These are phyloP conservation scores for Dryadomyces quercivorus DNA, from an alignment of 2,329 filamentous ascomycete genomes.

Conservation along the genomic window DNA sequence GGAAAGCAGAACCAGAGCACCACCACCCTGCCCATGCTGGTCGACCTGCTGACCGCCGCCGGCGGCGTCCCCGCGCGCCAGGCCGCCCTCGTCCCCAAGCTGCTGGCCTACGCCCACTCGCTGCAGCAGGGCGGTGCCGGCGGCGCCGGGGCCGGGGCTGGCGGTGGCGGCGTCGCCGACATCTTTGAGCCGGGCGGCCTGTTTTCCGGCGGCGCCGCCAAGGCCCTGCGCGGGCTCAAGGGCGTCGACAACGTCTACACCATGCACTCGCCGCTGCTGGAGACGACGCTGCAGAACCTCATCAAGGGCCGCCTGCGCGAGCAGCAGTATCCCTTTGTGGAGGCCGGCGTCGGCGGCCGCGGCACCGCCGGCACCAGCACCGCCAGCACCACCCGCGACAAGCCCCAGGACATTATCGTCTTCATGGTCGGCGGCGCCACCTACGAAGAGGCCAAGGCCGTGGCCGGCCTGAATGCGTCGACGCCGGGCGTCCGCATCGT, in stretches of 20 bases:
- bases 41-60: slow-evolving; percentile 74
- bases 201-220: slow-evolving; percentile 59
- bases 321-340: slow-evolving; percentile 85
- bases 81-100: slow-evolving; percentile 68
- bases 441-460: slow-evolving; percentile 93
- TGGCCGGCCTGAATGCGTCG: slow-evolving; percentile 87
- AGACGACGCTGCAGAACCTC: slow-evolving; percentile 78
- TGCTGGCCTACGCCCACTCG: slow-evolving; percentile 77
- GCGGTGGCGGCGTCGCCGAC: slow-evolving; percentile 72
- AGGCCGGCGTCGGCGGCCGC: slow-evolving; percentile 47
- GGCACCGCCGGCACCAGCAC: slow-evolving; percentile 37
- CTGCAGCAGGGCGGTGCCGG: slow-evolving; percentile 66
- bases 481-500: slow-evolving; percentile 83
- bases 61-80: slow-evolving; percentile 67
- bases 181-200: slow-evolving; percentile 87
- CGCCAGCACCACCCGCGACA: slow-evolving; percentile 61
- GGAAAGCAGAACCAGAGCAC: slow-evolving; percentile 74
- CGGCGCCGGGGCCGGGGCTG: slow-evolving; percentile 57
- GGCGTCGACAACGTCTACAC: slow-evolving; percentile 99
- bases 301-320: slow-evolving; percentile 85
- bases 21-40: slow-evolving; percentile 70
- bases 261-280: slow-evolving; percentile 82
- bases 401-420: slow-evolving; percentile 90
- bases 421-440: slow-evolving; percentile 91
- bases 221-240: slow-evolving; percentile 86